Base-by-base conservation (phyloP, 78 protist genomes). In the Speleostelium caveatum region DNA sequence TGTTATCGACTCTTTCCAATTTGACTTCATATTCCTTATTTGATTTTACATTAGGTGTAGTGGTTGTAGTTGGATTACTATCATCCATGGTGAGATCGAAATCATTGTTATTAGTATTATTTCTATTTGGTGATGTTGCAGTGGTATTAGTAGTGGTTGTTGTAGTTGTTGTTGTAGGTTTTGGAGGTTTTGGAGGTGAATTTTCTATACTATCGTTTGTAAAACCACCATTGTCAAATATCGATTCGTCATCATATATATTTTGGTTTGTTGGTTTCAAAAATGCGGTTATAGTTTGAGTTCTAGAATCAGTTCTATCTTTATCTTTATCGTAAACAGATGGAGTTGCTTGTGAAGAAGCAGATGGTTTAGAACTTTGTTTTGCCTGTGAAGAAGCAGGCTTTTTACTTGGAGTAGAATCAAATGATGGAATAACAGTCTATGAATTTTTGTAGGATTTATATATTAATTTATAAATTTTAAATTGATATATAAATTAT, bases 301-400 rank as follows among this genome's bases (percentile, higher is more conserved):
- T 83, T 53, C 59, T 83, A 60, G 91, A 83, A 59, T 83, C 91
- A 38, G 91, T 32, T 83, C 91, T 67, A 69, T 69, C 60, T 74
- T 68, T 67, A 28, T 72, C 78, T 53, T 72, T 72, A 51, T 56
- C 78, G 33, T 72, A 72, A 51, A 33, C 66, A 5, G 3, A 3
- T 41, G 53, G 75, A 67, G 56, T n/a, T n/a, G n/a, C n/a, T n/a
- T n/a, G n/a, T 12, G 76, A 71, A 16, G 76, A 60, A 3, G 28
- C 24, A 49, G 56, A 14, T 16, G 56, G 8, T 49, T n/a, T n/a
- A n/a, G n/a, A n/a, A n/a, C 53, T 56, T 28, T 75, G 58, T 60
- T 73, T 73, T 33, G 22, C 22, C 59, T 60, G 85, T 35, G 66
- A 28, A 17, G 66, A 19, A 45, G 30, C n/a, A 16, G 2, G 53